These are phyloP conservation scores for Pseudogymnoascus pannorum DNA, from an alignment of 2,329 filamentous ascomycete species.

Conservation along the genomic window DNA sequence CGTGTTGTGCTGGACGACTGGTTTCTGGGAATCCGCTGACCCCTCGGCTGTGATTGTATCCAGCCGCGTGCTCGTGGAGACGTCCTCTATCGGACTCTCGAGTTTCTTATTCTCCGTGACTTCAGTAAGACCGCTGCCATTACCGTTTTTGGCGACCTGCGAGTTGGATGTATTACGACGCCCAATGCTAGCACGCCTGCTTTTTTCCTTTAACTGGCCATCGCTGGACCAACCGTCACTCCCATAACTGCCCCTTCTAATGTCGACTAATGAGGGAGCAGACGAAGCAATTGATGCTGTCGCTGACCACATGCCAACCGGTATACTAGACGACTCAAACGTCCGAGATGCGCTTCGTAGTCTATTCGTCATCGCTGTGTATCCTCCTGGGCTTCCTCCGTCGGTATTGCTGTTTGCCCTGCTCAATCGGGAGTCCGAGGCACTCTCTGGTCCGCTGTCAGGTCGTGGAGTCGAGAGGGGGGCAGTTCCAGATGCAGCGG, in stretches of 20 bases:
- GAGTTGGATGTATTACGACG: background rate
- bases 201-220: slow-evolving; percentile 26
- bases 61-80: slow-evolving; percentile 12
- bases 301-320: slow-evolving; percentile 41
- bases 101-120: slow-evolving; percentile 14
- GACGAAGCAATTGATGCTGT: slow-evolving; percentile 36
- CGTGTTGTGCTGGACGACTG: background rate
- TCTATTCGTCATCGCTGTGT: background rate
- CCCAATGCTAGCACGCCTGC: slow-evolving; percentile 20
- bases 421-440: background rate
- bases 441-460: background rate
- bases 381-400: background rate
- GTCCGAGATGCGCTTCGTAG: slow-evolving; percentile 26
- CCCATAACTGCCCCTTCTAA: slow-evolving; percentile 26
- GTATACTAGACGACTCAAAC: slow-evolving; percentile 41
- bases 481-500: background rate
- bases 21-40: slow-evolving; percentile 18
- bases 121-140: slow-evolving; percentile 7
- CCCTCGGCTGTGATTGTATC: slow-evolving; percentile 22
- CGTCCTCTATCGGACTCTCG: slow-evolving; percentile 10
- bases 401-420: background rate
- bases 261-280: slow-evolving; percentile 25
- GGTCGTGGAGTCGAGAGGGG: background rate
- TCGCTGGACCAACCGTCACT: slow-evolving; percentile 27
- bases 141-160: background rate